Percentiles rank a stretch among this genome's conserved stretches.
Conservation (phyloP, 2,329 filamentous ascomycete genomes). For the Cephalotrichum gorgonifer region DNA sequence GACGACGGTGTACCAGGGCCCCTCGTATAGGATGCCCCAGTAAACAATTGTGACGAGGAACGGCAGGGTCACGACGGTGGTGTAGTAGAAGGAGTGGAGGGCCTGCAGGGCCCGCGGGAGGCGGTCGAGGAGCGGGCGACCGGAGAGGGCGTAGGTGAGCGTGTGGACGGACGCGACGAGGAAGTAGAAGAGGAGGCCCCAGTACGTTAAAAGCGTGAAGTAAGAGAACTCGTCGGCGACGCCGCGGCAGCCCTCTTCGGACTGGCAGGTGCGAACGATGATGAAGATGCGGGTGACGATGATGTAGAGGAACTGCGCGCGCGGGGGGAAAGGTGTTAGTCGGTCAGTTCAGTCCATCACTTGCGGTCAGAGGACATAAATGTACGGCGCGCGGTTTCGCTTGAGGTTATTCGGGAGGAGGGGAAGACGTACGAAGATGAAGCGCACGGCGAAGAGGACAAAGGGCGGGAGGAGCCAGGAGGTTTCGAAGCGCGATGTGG, state of each 20-base stretch:
- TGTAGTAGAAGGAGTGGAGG: slow-evolving; percentile 55
- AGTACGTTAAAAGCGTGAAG: slow-evolving; percentile 76
- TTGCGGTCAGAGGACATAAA: neutral
- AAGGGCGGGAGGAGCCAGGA: slow-evolving; percentile 70
- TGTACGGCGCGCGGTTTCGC: neutral
- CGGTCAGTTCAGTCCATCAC: neutral
- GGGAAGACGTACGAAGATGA: slow-evolving; percentile 34
- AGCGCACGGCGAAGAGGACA: slow-evolving; percentile 47
- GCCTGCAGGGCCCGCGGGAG: slow-evolving; percentile 53
- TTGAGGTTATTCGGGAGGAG: neutral
- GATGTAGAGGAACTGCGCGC: slow-evolving; percentile 48
- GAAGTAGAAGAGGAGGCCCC: slow-evolving; percentile 75
- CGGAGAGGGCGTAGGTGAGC: slow-evolving; percentile 48
- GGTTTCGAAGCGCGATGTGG: slow-evolving; percentile 60
- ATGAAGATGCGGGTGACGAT: slow-evolving; percentile 60
- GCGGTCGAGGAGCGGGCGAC: slow-evolving; percentile 43
- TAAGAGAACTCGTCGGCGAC: slow-evolving; percentile 59
- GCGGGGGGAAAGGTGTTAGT: neutral
- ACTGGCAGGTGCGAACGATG: slow-evolving; percentile 48
- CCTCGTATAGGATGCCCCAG: slow-evolving; percentile 51
- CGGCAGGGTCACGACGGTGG: slow-evolving; percentile 51
- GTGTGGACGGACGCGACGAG: slow-evolving; percentile 59
- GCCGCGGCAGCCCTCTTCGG: slow-evolving; percentile 27
- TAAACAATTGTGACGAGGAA: slow-evolving; percentile 62
- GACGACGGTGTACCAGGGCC: slow-evolving; percentile 35